A percentile compares a stretch with the other conserved stretches of the same genome.
Conservation (phyloP, 176 grass and related monocot species). For the Carex kokanica region DNA sequence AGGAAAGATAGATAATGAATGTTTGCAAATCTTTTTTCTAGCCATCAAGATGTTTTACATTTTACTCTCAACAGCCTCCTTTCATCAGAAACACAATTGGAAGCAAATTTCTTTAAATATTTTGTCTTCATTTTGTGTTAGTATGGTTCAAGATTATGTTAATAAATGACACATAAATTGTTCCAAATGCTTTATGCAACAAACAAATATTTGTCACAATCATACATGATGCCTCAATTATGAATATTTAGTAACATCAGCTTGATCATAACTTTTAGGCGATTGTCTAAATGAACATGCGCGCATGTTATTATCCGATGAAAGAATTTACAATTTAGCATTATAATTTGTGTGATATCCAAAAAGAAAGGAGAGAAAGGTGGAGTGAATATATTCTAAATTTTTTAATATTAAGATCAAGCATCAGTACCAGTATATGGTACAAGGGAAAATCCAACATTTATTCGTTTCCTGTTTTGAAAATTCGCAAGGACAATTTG, state of each 20-base stretch:
- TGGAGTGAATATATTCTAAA: constrained; percentile 5
- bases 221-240: neutral
- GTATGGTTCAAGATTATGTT: no score
- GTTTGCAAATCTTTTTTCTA: no score
- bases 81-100: no score
- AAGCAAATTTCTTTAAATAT: no score
- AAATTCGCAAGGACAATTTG: constrained; percentile 18
- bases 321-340: neutral
- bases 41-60: no score
- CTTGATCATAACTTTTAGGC: no score
- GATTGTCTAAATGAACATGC: neutral
- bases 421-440: neutral
- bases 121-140: no score
- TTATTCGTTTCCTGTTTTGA: constrained; percentile 11
- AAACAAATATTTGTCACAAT: neutral
- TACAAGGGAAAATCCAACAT: constrained; percentile 3
- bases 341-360: neutral
- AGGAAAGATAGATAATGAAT: no score
- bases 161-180: neutral
- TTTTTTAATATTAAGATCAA: constrained; percentile 1
- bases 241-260: neutral
- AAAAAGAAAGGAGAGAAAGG: neutral
- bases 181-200: neutral
- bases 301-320: neutral
- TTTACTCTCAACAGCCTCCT: no score